Conservation (phyloP, 2,329 filamentous ascomycete genomes). For the Hypoxylon sp. region DNA sequence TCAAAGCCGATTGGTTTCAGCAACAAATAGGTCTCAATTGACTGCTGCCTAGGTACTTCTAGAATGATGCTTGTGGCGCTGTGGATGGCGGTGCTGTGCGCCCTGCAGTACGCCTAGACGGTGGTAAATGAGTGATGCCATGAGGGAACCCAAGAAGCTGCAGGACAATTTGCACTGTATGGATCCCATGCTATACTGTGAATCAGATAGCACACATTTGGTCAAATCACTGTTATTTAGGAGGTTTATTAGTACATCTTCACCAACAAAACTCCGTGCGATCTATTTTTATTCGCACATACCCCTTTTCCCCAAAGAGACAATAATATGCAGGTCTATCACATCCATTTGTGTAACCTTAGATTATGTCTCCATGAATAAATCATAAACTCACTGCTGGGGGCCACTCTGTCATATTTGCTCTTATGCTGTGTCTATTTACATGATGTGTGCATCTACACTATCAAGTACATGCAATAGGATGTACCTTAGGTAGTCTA, state of each 20-base stretch:
- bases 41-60: neutral
- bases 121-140: neutral
- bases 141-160: neutral
- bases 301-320: neutral
- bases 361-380: neutral
- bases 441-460: neutral
- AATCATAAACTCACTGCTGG: neutral
- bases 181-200: neutral
- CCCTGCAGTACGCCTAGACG: neutral
- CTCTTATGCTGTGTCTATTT: neutral
- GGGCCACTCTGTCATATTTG: neutral
- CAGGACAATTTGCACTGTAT: neutral
- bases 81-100: neutral
- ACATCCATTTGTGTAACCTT: neutral
- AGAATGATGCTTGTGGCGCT: neutral
- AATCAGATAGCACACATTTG: no score
- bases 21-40: neutral
- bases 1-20: constrained; percentile 10
- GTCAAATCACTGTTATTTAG: no score
- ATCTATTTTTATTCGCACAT: neutral
- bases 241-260: neutral
- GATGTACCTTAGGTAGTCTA: neutral
- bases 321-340: neutral
- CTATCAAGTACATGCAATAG: neutral
- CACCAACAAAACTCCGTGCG: neutral